These are phyloP conservation scores for Sclerotinia borealis DNA, from an alignment of 2,329 filamentous ascomycete genomes.

Conservation along the genomic window DNA sequence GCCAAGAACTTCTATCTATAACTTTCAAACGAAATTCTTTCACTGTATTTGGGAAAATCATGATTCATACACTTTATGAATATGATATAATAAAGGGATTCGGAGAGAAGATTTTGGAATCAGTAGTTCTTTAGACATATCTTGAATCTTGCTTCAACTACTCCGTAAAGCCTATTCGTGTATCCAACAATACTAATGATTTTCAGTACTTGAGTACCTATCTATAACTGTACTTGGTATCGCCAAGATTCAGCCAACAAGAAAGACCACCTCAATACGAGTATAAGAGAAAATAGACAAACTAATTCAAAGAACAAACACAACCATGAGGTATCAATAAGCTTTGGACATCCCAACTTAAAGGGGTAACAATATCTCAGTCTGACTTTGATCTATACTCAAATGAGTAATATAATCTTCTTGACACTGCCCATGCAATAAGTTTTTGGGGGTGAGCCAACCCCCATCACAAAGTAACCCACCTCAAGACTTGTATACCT, in stretches of 20 bases:
- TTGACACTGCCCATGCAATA: background rate
- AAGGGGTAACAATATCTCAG: background rate
- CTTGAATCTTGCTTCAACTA: background rate
- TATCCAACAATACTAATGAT: too few relatives aligned
- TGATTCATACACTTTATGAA: background rate
- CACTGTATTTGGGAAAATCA: background rate
- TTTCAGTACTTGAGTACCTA: too few relatives aligned
- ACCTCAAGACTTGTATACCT: background rate
- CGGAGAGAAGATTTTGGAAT: background rate
- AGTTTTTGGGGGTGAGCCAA: background rate
- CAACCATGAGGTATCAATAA: background rate
- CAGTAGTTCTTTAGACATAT: background rate
- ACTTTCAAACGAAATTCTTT: background rate
- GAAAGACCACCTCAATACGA: background rate
- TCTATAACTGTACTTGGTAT: background rate
- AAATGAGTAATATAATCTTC: background rate
- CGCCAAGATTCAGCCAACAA: constrained; percentile 1
- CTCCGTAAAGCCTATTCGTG: too few relatives aligned
- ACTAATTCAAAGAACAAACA: background rate
- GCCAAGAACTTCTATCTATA: constrained; percentile 2
- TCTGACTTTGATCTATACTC: background rate
- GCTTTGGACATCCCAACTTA: background rate
- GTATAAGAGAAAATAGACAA: background rate
- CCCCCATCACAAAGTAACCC: background rate
- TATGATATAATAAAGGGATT: background rate